These are phyloP conservation scores for Colletotrichum tofieldiae DNA, from an alignment of 2,329 filamentous ascomycete species.

Conservation along the genomic window DNA sequence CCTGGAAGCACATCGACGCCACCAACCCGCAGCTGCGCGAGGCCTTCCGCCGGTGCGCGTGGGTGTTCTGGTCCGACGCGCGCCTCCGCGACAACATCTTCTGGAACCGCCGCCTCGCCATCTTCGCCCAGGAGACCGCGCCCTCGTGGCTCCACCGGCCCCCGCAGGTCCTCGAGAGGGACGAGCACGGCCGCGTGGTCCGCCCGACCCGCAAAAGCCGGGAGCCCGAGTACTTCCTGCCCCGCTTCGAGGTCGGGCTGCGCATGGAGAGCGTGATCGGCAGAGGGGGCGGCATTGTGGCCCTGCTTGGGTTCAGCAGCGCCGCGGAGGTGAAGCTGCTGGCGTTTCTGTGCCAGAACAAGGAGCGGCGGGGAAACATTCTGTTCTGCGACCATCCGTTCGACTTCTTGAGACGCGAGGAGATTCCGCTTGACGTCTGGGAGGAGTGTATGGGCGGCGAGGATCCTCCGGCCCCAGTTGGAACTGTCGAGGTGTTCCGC, in stretches of 20 bases:
- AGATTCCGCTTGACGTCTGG: neutral
- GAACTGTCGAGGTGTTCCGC: neutral
- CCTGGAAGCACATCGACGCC: constrained; percentile 4
- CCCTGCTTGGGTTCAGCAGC: neutral
- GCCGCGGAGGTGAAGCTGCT: neutral
- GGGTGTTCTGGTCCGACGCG: constrained; percentile 26
- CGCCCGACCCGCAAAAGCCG: too few species aligned
- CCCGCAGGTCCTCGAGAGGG: too few species aligned
- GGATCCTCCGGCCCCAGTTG: neutral
- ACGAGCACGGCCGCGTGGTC: too few species aligned
- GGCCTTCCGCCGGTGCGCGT: constrained; percentile 17
- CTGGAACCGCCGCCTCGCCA: constrained; percentile 12
- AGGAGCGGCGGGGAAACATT: neutral
- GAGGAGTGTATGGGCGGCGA: neutral
- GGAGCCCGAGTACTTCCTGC: neutral
- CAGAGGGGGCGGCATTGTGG: too few species aligned
- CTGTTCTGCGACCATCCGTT: neutral
- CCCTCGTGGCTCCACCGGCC: neutral
- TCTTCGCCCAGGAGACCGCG: neutral
- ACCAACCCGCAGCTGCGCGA: neutral
- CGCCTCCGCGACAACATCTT: constrained; percentile 11
- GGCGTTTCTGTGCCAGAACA: neutral
- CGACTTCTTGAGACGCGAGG: neutral
- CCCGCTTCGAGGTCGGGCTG: neutral
- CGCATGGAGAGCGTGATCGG: neutral